Percentiles rank a stretch among this genome's conserved stretches.
Evolutionary conservation across 768 basidiomycete species (phyloP).

Genomic region (Xanthoconium purpureum): DNA sequence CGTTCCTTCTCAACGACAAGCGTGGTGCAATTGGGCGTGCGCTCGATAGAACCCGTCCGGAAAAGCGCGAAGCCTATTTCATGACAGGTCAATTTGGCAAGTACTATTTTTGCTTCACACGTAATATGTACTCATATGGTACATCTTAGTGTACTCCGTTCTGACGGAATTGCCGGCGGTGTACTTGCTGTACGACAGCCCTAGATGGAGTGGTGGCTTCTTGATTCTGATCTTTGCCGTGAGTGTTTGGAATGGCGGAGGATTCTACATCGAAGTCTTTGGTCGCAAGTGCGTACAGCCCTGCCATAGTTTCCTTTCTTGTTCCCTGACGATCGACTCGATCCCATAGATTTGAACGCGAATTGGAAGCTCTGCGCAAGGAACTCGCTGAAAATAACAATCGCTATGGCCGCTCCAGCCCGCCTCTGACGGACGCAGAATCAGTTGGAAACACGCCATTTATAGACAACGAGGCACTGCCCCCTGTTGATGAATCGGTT

Average conservation of each 20-base stretch:
- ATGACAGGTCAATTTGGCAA: constrained; percentile 81
- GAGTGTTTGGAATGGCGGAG: constrained; percentile 94
- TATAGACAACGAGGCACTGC: constrained; percentile 23
- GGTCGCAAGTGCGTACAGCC: constrained; percentile 78
- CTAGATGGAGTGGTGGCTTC: constrained; percentile 75
- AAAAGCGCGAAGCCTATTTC: constrained; percentile 68
- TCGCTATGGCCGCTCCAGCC: constrained; percentile 54
- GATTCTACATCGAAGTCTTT: constrained; percentile 95
- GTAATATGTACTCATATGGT: constrained; percentile 1
- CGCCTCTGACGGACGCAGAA: constrained; percentile 44
- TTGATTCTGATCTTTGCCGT: constrained; percentile 78
- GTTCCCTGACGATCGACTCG: constrained; percentile 6
- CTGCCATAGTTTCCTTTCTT: neutral
- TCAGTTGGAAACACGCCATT: constrained; percentile 37
- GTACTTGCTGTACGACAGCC: constrained; percentile 76
- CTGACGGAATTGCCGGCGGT: constrained; percentile 86
- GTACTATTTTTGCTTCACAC: constrained; percentile 22
- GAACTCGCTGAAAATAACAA: constrained; percentile 74
- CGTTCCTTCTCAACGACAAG: constrained; percentile 85
- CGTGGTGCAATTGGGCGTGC: constrained; percentile 75
- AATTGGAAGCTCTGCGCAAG: constrained; percentile 85
- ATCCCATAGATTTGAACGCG: constrained; percentile 76
- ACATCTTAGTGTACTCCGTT: constrained; percentile 66
- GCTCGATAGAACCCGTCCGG: constrained; percentile 56
- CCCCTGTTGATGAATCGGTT: constrained; percentile 17